Conservation (phyloP, 2,329 filamentous ascomycete genomes). For the Aplosporella prunicola region DNA sequence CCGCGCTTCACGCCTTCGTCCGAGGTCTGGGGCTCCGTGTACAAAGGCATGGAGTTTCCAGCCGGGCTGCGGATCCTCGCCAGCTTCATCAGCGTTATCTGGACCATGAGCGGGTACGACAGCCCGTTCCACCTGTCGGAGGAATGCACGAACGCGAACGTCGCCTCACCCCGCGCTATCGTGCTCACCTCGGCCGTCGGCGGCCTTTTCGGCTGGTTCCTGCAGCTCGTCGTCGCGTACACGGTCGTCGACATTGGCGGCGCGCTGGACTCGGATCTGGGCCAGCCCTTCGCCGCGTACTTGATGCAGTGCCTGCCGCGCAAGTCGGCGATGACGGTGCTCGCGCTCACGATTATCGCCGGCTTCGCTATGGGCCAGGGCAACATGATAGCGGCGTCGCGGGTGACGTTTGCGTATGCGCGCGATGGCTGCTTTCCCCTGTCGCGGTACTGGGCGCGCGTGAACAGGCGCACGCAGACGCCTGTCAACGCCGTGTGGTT, state of each 20-base stretch:
- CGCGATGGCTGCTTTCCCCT: slow-evolving; percentile 61
- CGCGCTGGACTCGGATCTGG: slow-evolving; percentile 51
- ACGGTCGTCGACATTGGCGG: slow-evolving; percentile 55
- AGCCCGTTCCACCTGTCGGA: slow-evolving; percentile 64
- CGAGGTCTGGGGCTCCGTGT: slow-evolving; percentile 57
- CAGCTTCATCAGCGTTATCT: slow-evolving; percentile 62
- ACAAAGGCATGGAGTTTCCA: slow-evolving; percentile 57
- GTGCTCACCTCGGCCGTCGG: slow-evolving; percentile 59
- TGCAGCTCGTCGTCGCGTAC: slow-evolving; percentile 66
- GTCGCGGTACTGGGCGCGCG: slow-evolving; percentile 48
- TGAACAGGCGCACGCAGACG: slow-evolving; percentile 52
- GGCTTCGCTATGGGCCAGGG: slow-evolving; percentile 65
- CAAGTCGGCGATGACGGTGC: slow-evolving; percentile 51
- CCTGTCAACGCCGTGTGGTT: slow-evolving; percentile 64
- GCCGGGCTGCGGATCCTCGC: slow-evolving; percentile 59
- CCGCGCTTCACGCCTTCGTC: slow-evolving; percentile 50
- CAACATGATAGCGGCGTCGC: slow-evolving; percentile 57
- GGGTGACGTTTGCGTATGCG: slow-evolving; percentile 64
- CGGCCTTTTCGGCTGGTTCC: slow-evolving; percentile 59
- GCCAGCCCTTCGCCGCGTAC: slow-evolving; percentile 63
- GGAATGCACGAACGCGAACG: slow-evolving; percentile 63
- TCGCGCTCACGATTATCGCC: slow-evolving; percentile 57
- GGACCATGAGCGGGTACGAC: slow-evolving; percentile 55
- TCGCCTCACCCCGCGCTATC: slow-evolving; percentile 63
- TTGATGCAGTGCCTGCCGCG: slow-evolving; percentile 55